Percentiles rank a stretch among this genome's conserved stretches.
phyloP scores from a whole-genome alignment of 305 asterid species.

The Fraxinus albicans region DNA sequence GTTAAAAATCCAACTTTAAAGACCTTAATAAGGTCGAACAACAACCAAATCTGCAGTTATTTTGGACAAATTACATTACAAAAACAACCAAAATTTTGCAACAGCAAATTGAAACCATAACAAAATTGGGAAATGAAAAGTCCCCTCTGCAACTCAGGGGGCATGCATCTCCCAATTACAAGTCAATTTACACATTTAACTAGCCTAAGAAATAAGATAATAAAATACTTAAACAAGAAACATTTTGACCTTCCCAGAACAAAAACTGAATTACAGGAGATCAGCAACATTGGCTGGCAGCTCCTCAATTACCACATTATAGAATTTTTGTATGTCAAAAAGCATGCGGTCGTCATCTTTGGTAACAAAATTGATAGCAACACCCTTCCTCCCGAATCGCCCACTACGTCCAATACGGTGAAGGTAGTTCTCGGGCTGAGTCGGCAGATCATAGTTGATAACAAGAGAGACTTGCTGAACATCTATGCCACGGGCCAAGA shows the following conservation, averaged over 20 bases:
- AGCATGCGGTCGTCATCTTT: slow-evolving; percentile 1
- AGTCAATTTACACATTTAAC: neutral
- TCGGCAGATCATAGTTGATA: slow-evolving; percentile 5
- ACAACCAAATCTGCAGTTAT: neutral
- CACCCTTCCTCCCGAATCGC: neutral
- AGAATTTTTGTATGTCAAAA: neutral
- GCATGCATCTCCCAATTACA: neutral
- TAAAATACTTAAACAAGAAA: neutral
- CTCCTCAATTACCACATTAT: neutral
- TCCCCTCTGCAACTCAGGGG: neutral
- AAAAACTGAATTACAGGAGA: neutral
- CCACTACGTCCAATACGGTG: slow-evolving; percentile 4
- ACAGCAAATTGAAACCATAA: neutral
- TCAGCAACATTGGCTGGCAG: slow-evolving; percentile 4
- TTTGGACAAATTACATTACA: neutral
- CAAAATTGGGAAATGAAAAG: neutral
- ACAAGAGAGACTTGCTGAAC: neutral
- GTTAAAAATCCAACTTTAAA: neutral
- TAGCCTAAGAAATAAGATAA: neutral
- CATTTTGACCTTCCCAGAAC: neutral
- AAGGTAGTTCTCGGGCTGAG: slow-evolving; percentile 4
- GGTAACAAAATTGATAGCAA: slow-evolving; percentile 4
- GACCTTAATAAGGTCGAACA: neutral
- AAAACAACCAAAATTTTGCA: slow-evolving; percentile 6
- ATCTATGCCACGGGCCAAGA: slow-evolving; percentile 14